A percentile compares a stretch with the other conserved stretches of the same genome.
Conservation (phyloP, 2,329 filamentous ascomycete genomes). For the Zelopaecilomyces penicillatus region DNA sequence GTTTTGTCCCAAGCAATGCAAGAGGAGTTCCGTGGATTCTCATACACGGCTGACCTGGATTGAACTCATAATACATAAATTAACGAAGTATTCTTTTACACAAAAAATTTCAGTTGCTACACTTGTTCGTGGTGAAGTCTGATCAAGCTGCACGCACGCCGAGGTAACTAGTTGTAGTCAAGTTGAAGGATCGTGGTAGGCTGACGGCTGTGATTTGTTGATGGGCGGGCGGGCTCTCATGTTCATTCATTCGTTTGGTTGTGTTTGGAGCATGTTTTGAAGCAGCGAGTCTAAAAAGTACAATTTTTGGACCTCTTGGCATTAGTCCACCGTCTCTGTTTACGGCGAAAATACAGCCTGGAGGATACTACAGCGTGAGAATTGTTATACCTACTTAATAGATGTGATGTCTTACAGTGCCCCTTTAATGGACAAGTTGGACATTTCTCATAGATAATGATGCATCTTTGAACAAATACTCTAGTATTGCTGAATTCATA, state of each 20-base stretch:
- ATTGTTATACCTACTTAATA: slow-evolving; percentile 9
- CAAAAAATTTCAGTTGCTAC: no score
- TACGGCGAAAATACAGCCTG: background rate
- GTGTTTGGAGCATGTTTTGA: background rate
- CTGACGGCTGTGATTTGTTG: no score
- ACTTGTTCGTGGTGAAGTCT: no score
- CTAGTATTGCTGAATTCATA: background rate
- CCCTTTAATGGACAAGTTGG: no score
- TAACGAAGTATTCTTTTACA: no score
- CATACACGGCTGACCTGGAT: slow-evolving; percentile 87
- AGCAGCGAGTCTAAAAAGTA: slow-evolving; percentile 6
- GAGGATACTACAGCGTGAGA: slow-evolving; percentile 3
- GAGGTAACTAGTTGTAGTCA: no score
- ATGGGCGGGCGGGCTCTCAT: no score
- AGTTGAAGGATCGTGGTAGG: no score
- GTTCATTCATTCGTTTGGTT: background rate
- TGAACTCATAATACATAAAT: slow-evolving; percentile 25
- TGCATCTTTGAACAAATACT: no score
- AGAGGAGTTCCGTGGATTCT: slow-evolving; percentile 98
- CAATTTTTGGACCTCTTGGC: background rate
- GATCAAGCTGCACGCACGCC: no score
- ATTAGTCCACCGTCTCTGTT: background rate
- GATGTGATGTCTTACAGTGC: slow-evolving; percentile 3
- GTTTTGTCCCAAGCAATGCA: slow-evolving; percentile 98
- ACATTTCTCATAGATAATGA: no score